These are phyloP conservation scores for Dicorynia guianensis DNA, from an alignment of 306 rosid genomes.

Conservation along the genomic window DNA sequence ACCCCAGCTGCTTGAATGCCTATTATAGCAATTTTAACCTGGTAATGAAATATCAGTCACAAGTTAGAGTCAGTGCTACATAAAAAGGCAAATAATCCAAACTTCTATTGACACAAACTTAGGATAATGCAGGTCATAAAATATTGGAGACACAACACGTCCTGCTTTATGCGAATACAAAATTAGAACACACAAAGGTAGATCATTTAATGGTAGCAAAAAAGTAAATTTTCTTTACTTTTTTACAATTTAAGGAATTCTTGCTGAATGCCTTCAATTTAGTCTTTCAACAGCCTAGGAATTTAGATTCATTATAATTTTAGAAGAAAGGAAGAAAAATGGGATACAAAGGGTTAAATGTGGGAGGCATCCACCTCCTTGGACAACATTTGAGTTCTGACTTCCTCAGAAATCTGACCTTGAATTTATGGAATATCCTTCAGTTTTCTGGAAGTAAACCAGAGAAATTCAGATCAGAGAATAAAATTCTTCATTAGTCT, in stretches of 20 bases:
- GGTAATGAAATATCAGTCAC: slow-evolving; percentile 37
- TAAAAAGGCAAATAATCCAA: slow-evolving; percentile 18
- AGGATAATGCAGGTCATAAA: background rate
- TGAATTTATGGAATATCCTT: background rate
- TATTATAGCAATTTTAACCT: slow-evolving; percentile 91
- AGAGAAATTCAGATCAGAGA: slow-evolving; percentile 10
- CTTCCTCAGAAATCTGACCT: background rate
- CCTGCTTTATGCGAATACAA: slow-evolving; percentile 3
- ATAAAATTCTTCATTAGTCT: background rate
- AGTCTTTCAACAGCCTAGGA: slow-evolving; percentile 15
- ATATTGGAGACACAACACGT: background rate
- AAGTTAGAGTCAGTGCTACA: slow-evolving; percentile 31
- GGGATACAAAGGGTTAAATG: background rate
- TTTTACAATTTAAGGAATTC: slow-evolving; percentile 4
- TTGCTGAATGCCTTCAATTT: slow-evolving; percentile 15
- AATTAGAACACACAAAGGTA: slow-evolving; percentile 7
- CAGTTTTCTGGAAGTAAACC: slow-evolving; percentile 22
- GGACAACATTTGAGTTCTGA: background rate
- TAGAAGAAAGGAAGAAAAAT: background rate
- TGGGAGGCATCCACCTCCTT: background rate
- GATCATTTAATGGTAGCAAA: slow-evolving; percentile 26
- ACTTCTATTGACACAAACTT: slow-evolving; percentile 21
- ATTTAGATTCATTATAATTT: background rate
- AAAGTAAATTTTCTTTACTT: slow-evolving; percentile 1
- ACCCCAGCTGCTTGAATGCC: slow-evolving; percentile 93